Evolutionary conservation across 345 rosid species (phyloP), one percentile per base, ranked within the genome.

Genomic region (Mercurialis annua): DNA sequence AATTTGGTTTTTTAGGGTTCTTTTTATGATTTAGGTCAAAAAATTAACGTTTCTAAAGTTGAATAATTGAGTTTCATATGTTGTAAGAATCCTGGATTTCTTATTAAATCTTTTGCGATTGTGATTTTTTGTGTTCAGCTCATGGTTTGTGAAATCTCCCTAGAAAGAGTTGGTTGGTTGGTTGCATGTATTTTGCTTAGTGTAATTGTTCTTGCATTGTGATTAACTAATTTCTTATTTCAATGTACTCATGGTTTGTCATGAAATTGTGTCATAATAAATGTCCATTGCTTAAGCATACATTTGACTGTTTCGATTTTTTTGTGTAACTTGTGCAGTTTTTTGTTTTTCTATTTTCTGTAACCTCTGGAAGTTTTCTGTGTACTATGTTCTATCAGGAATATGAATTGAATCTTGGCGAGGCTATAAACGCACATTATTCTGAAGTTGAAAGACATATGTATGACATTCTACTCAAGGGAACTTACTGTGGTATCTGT

Each of bases 341-440:
- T n/a, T 43, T 2, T 36, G 5, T 53, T 38, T 73, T 40, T 70
- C 50, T 52, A 43, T 64, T 8, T 71, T 51, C 8, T 33, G 14
- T 52, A 14, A 44, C 29, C 17, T 62, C 23, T 29, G 5, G 14
- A 36, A 30, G 10, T 31, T 8, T 23, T 40, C 16, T 64, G 24
- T 63, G 34, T 47, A 15, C 26, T 78, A 49, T 77, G 59, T 63
- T 69, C n/a, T 65, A 76, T 15, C 79, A 90, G 97, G 93, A 90
- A 80, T 75, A 82, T 55, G 86, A 87, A 67, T 81, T 89, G 73
- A 83, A 87, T 72, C 81, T 92, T 69, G 72, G 77, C 68, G 84
- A 71, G 66, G 98, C 98, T 4, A 78, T 92, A 72, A 86, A 85
- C 75, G 66, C 89, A 4, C 88, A 88, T 82, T 90, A 84, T 70